Percentiles rank a stretch among this genome's conserved stretches.
phyloP scores from a whole-genome alignment of 2,329 filamentous ascomycete genomes.

The Aspergillus carbonarius region DNA sequence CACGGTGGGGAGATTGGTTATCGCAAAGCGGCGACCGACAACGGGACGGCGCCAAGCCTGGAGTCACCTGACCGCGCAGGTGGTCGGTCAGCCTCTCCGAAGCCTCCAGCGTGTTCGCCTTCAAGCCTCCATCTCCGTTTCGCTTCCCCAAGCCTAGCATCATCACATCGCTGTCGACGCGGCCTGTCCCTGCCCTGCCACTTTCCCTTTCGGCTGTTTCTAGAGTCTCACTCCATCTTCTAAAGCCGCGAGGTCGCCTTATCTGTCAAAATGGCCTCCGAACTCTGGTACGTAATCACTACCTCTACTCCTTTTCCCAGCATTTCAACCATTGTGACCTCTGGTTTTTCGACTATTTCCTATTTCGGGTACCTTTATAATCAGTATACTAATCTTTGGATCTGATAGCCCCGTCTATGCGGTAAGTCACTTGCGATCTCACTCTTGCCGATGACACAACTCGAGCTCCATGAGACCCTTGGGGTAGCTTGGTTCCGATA shows the following conservation, averaged over 20 bases:
- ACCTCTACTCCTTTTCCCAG: slow-evolving; percentile 30
- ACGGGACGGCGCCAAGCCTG: slow-evolving; percentile 26
- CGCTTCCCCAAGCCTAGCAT: slow-evolving; percentile 28
- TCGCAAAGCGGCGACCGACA: neutral
- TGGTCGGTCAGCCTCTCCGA: slow-evolving; percentile 26
- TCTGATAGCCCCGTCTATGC: slow-evolving; percentile 86
- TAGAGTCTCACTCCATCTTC: slow-evolving; percentile 14
- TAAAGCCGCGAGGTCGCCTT: slow-evolving; percentile 18
- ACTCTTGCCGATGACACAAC: slow-evolving; percentile 1
- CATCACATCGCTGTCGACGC: slow-evolving; percentile 28
- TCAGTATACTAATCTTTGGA: slow-evolving; percentile 24
- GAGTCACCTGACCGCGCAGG: slow-evolving; percentile 31
- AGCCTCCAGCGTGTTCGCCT: slow-evolving; percentile 39
- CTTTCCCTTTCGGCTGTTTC: slow-evolving; percentile 16
- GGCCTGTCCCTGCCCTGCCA: slow-evolving; percentile 22
- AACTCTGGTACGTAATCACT: slow-evolving; percentile 72
- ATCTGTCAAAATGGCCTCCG: slow-evolving; percentile 66
- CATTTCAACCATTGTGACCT: slow-evolving; percentile 33
- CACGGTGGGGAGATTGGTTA: neutral
- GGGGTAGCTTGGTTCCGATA: neutral
- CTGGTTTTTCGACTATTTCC: neutral
- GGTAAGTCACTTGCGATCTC: slow-evolving; percentile 65
- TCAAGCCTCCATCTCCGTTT: slow-evolving; percentile 31
- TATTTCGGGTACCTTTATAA: neutral
- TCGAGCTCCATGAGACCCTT: slow-evolving; percentile 1